Conservation (phyloP, 768 basidiomycete species). For the Russula olivacea region DNA sequence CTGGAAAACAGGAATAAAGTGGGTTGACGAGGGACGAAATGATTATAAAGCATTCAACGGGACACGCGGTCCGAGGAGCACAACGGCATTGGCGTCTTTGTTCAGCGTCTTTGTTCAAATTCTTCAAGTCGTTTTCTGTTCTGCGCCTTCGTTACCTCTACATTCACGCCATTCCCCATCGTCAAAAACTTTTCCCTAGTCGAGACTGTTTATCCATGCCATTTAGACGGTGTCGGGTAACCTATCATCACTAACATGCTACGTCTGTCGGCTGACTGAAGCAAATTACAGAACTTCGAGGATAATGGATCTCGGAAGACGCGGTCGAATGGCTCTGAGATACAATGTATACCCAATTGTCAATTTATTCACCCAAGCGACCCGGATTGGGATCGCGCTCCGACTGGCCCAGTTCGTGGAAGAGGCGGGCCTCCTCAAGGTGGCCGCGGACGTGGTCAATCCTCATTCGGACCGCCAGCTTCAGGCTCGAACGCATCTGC, state of each 20-base stretch:
- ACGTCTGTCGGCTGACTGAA: not conserved
- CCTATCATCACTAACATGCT: not conserved
- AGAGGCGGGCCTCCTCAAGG: conserved; percentile 7
- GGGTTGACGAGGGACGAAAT: too few species aligned
- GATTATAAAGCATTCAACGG: not conserved
- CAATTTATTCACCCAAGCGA: conserved; percentile 18
- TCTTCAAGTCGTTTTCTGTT: not conserved
- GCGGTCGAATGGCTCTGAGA: conserved; percentile 1
- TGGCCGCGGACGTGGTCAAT: conserved; percentile 7
- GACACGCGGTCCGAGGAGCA: not conserved
- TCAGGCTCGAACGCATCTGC: not conserved
- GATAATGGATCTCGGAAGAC: conserved; percentile 9
- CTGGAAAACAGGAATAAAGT: too few species aligned
- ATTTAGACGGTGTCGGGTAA: conserved; percentile 5
- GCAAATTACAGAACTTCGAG: conserved; percentile 14
- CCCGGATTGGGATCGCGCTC: conserved; percentile 13
- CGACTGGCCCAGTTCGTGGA: not conserved
- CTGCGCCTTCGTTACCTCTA: not conserved
- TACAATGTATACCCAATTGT: conserved; percentile 6
- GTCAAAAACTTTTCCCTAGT: not conserved
- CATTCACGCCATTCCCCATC: not conserved
- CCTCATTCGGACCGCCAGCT: not conserved
- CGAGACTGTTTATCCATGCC: conserved; percentile 8
- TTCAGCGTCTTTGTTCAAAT: too few species aligned
- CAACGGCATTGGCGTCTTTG: not conserved